phyloP scores from a whole-genome alignment of 768 basidiomycete genomes.

The Xanthoconium purpureum region DNA sequence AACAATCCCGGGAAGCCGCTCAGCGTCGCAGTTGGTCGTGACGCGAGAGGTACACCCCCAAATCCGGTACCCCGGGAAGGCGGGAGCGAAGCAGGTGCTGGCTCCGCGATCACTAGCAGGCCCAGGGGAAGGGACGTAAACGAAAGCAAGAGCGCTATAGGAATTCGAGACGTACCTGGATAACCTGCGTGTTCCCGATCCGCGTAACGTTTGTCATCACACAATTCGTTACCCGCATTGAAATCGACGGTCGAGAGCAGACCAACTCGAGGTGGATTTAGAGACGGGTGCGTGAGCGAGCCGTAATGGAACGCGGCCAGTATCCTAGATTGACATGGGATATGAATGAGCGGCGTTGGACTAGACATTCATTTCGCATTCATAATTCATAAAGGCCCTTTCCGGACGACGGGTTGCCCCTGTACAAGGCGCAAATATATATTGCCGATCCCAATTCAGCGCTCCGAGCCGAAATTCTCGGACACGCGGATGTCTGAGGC shows the following conservation, averaged over 20 bases:
- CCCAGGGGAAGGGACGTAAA: neutral
- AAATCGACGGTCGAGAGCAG: conserved; percentile 66
- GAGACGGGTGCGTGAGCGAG: conserved; percentile 63
- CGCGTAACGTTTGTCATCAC: conserved; percentile 36
- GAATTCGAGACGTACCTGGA: conserved; percentile 22
- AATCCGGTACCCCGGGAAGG: conserved; percentile 22
- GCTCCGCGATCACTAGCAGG: conserved; percentile 37
- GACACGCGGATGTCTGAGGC: neutral
- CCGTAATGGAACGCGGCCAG: conserved; percentile 70
- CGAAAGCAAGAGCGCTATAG: rapidly evolving
- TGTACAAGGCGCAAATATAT: too few relatives aligned
- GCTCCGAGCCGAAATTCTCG: neutral
- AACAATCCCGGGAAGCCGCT: conserved; percentile 1
- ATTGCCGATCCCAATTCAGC: too few relatives aligned
- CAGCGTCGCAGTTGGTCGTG: conserved; percentile 12
- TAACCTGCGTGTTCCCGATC: conserved; percentile 27
- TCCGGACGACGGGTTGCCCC: conserved; percentile 4
- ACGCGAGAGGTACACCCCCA: conserved; percentile 32
- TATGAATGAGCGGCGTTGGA: conserved; percentile 1
- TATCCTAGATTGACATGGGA: conserved; percentile 40
- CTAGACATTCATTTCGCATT: neutral
- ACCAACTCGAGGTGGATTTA: conserved; percentile 66
- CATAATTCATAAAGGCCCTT: conserved; percentile 13
- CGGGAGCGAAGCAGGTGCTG: conserved; percentile 38
- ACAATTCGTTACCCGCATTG: conserved; percentile 44